Evolutionary conservation across 805 yeast genomes (phyloP).

Genomic region (Saturnispora mendoncae): DNA sequence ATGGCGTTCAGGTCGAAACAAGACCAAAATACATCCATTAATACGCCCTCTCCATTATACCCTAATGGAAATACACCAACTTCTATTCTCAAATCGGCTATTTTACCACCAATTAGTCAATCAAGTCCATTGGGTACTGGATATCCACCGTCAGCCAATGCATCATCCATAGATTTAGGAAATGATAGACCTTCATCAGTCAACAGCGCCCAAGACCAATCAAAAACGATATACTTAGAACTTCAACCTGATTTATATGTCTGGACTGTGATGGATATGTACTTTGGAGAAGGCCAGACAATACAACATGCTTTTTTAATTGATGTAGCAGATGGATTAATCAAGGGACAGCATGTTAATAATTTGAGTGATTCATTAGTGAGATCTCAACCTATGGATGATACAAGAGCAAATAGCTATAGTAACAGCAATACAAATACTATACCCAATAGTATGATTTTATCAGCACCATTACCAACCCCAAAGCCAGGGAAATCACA

Average conservation of each 20-base stretch:
- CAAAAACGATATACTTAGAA: slow-evolving; percentile 5
- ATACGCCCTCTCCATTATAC: slow-evolving; percentile 7
- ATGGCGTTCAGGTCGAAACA: neutral
- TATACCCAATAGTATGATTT: neutral
- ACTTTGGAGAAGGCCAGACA: slow-evolving; percentile 60
- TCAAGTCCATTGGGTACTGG: slow-evolving; percentile 2
- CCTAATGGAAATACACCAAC: neutral
- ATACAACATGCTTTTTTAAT: slow-evolving; percentile 57
- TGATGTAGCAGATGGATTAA: slow-evolving; percentile 25
- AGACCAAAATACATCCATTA: neutral
- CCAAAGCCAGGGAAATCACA: neutral
- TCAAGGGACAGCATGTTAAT: neutral
- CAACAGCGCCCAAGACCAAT: neutral
- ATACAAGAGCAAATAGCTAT: neutral
- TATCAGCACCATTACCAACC: slow-evolving; percentile 8
- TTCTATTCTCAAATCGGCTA: neutral
- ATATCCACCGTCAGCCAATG: neutral
- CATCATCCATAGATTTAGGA: neutral
- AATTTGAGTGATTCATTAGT: neutral
- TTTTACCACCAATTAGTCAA: neutral
- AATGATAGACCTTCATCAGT: slow-evolving; percentile 1
- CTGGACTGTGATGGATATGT: slow-evolving; percentile 47
- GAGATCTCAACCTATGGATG: slow-evolving; percentile 1
- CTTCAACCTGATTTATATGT: slow-evolving; percentile 57
- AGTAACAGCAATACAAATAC: neutral